phyloP scores from a whole-genome alignment of 805 yeast species.

The Monosporozyma servazzii region DNA sequence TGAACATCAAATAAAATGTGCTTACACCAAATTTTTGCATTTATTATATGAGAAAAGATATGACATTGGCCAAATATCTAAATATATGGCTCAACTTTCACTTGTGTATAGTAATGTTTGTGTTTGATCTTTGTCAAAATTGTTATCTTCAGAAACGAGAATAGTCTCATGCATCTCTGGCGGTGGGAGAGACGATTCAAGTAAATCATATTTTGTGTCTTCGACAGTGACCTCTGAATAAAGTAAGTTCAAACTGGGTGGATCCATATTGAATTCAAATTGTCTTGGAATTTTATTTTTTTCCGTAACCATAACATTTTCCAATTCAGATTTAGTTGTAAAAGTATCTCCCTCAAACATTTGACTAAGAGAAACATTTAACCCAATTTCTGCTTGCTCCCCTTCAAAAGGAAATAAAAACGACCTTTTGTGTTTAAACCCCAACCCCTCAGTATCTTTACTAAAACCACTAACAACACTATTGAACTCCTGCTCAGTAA shows the following conservation, averaged over 20 bases:
- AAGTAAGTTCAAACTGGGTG: neutral
- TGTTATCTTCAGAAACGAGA: neutral
- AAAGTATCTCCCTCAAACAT: neutral
- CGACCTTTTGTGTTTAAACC: neutral
- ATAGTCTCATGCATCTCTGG: neutral
- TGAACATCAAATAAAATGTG: neutral
- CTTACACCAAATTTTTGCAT: neutral
- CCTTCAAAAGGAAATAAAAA: neutral
- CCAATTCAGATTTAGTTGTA: neutral
- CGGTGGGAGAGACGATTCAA: neutral
- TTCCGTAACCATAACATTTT: neutral
- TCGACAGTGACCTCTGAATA: neutral
- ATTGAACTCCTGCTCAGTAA: constrained; percentile 6
- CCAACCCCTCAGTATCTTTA: neutral
- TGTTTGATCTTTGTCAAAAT: neutral
- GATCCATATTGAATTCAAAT: neutral
- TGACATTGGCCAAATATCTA: neutral
- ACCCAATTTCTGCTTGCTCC: neutral
- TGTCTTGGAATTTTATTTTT: neutral
- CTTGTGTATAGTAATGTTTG: neutral
- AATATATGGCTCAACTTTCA: neutral
- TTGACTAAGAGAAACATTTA: neutral
- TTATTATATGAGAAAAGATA: neutral
- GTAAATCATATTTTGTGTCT: neutral
- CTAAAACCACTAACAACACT: neutral